Base-by-base conservation (phyloP, 345 rosid genomes). In the Syzygium aqueum region DNA sequence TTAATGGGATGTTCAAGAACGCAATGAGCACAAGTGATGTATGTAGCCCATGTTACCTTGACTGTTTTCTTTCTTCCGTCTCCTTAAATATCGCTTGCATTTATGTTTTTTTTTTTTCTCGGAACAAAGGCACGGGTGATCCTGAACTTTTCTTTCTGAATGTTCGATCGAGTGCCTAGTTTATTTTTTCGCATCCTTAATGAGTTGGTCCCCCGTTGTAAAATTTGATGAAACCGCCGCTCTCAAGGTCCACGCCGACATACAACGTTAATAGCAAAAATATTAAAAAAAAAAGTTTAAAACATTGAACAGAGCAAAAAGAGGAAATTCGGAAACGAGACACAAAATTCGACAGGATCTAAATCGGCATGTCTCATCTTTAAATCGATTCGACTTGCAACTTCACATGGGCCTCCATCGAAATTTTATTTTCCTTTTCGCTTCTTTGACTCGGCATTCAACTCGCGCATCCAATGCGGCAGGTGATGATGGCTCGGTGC, bases 301-400 rank as follows among this genome's bases (percentile, higher is more conserved):
- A 37, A 1, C 0, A 0, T 17, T 1, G 2, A 73, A 33, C 5
- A 14, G 80, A 73, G 19, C 5, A 11, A 5, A 33, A 19, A 17
- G 49, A 73, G 49, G 49, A 33, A 67, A 67, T 30, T 16, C 40
- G 7, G 12, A 33, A 33, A 67, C 23, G 17, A 17, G 17, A 8
- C 43, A 30, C 43, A 1, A 33, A 67, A 8, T 30, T 16, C 23
- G 46, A 17, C 17, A 33, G 46, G 25, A 67, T 67, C 13, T 17
- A 33, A 23, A 9, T 10, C 80, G 43, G 43, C 43, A 5, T 6
- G 43, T 40, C 43, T 40, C 43, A 3, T 40, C 43, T 4, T 40
- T 40, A 40, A 40, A 9, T 10, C 80, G 43, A 73, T 33, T 73
- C 80, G 14, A 65, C 77, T 65, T 0, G 0, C 14, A 30, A 33